Base-by-base conservation (phyloP, 306 rosid species). In the Medicago lupulina region DNA sequence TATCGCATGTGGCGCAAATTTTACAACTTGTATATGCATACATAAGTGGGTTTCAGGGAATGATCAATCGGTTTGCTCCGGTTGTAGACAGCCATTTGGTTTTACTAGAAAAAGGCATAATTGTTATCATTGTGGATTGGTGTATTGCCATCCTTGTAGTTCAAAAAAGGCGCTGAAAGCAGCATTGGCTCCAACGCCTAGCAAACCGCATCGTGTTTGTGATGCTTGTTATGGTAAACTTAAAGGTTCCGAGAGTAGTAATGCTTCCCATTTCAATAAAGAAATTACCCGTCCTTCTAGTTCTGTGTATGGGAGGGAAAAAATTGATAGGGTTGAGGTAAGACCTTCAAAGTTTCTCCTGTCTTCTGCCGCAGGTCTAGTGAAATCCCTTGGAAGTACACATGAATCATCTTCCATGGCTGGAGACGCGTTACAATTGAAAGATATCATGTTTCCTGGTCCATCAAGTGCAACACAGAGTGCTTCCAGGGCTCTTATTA, bases 161-260 rank as follows among this genome's bases (percentile, higher is more conserved):
- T 96, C 99, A 59, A 96, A 86, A 81, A 96, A 90, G 80, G 97
- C 96, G 57, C 23, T 81, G 55, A 87, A 44, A 83, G 98, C 97
- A 62, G 92, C 98, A 75, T 79, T 96, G 85, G 99, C 99, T 80
- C 96, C 98, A 16, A 92, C 93, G 17, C 98, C 98, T 18, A 90
- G 99, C 78, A 96, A 96, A 82, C 99, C 97, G 6, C 97, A 92
- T 80, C 96, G 99, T 1, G 99, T 96, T 13, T 96, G 99, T 62
- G 98, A 96, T 80, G 78, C 91, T 82, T 96, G 99, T 76, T 79
- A 81, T 83, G 59, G 84, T 12, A 96, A 96, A 85, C 91, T 96
- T 61, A 96, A 88, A 86, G 77, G 85, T 73, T 80, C 82, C 31
- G 98, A 90, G 71, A 74, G 74, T 65, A 75, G 83, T 40, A 55